Evolutionary conservation across 2,329 filamentous ascomycete species (phyloP).

Genomic region (Apiospora kogelbergensis): DNA sequence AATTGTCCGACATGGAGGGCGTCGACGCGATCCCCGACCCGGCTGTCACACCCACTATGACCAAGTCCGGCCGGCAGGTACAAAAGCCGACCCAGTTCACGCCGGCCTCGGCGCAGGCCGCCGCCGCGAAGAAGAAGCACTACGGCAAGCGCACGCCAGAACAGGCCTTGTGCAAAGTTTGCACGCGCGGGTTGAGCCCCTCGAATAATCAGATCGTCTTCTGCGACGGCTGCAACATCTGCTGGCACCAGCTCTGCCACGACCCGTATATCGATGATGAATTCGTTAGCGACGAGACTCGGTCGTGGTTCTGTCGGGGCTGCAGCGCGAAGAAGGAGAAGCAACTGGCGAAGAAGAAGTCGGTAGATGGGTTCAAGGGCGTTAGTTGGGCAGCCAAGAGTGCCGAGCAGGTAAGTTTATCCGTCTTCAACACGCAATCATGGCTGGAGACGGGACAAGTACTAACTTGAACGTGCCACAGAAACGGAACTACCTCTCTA

Average conservation of each 20-base stretch:
- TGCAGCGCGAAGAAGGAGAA: constrained; percentile 54
- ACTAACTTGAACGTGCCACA: constrained; percentile 31
- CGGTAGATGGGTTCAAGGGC: constrained; percentile 32
- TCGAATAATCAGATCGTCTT: constrained; percentile 80
- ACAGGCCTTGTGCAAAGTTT: constrained; percentile 68
- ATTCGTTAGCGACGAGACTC: constrained; percentile 63
- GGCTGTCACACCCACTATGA: constrained; percentile 58
- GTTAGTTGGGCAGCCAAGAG: constrained; percentile 40
- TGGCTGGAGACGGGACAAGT: neutral
- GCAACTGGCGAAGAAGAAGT: constrained; percentile 40
- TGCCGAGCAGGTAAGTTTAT: constrained; percentile 37
- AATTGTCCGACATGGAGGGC: constrained; percentile 27
- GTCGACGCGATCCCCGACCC: constrained; percentile 32
- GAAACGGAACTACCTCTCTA: constrained; percentile 63
- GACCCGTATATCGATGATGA: constrained; percentile 71
- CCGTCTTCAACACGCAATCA: neutral
- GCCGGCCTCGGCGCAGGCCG: constrained; percentile 45
- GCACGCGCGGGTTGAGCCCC: constrained; percentile 70
- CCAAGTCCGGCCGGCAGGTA: constrained; percentile 74
- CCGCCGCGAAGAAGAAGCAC: constrained; percentile 37
- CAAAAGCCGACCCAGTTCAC: constrained; percentile 65
- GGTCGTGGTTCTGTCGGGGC: constrained; percentile 69
- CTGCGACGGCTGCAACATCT: constrained; percentile 77
- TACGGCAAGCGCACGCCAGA: constrained; percentile 61
- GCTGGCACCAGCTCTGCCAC: constrained; percentile 83